Evolutionary conservation across 345 rosid species (phyloP).

Genomic region (Eucalyptus tenuipes): DNA sequence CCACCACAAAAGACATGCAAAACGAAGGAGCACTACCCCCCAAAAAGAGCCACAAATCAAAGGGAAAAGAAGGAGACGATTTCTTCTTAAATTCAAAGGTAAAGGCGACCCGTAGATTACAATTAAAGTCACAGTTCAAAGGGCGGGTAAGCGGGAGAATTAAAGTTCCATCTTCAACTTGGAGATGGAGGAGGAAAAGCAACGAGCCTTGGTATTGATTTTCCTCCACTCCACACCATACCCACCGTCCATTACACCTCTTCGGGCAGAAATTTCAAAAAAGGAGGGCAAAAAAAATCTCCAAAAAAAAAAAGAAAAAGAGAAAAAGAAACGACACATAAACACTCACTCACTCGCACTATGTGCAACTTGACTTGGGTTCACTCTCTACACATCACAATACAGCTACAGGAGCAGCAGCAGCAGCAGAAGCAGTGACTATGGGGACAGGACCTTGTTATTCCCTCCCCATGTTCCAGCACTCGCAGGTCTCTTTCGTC

Average conservation of each 20-base stretch:
- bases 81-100: not conserved
- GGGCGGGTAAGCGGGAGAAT: constrained; percentile 2
- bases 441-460: not conserved
- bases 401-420: not conserved
- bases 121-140: not conserved
- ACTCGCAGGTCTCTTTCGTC: not conserved
- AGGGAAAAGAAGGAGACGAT: not conserved
- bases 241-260: not conserved
- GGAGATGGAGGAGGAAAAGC: not conserved
- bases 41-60: not conserved
- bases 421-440: not conserved
- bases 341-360: not conserved
- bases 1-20: not conserved
- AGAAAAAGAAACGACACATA: not conserved
- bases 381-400: not conserved
- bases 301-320: not conserved
- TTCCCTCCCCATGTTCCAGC: not conserved
- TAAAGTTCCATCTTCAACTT: not conserved
- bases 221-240: constrained; percentile 7
- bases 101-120: not conserved
- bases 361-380: not conserved
- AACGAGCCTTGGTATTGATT: constrained; percentile 3
- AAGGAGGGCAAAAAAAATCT: not conserved
- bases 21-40: not conserved
- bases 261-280: not conserved